Conservation (phyloP, 345 rosid genomes). For the Ceriops zippeliana region DNA sequence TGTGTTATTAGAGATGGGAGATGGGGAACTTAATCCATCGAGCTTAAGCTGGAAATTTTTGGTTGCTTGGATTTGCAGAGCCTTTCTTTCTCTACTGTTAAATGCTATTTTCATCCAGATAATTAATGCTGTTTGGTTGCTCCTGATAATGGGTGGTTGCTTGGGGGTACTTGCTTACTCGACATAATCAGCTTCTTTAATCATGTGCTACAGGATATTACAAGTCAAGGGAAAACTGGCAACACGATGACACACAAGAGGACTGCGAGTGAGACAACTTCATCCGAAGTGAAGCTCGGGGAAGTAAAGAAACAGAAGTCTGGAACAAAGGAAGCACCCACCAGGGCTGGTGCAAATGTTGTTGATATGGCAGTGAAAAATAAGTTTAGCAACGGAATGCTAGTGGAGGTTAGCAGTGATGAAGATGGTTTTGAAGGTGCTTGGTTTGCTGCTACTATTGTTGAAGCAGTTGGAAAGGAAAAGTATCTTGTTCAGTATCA, state of each 20-base stretch:
- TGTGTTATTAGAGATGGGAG: no score
- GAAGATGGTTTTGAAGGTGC: constrained; percentile 90
- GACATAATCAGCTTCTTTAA: background rate
- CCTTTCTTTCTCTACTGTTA: no score
- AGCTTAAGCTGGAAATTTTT: no score
- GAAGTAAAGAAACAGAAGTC: constrained; percentile 8
- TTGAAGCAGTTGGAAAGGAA: constrained; percentile 40
- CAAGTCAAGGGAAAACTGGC: background rate
- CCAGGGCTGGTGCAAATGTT: background rate
- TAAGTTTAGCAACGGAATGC: constrained; percentile 18
- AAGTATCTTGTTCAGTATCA: constrained; percentile 62
- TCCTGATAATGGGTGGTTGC: no score
- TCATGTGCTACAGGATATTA: constrained; percentile 29
- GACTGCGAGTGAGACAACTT: background rate
- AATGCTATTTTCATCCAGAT: no score
- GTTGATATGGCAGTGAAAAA: background rate
- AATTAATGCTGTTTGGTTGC: no score
- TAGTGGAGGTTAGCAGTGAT: constrained; percentile 69
- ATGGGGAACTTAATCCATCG: no score
- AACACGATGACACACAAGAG: background rate
- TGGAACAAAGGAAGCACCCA: constrained; percentile 6
- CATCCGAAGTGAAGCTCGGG: constrained; percentile 6
- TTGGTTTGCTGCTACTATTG: constrained; percentile 68
- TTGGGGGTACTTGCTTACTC: no score
- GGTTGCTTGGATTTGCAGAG: no score